Evolutionary conservation across 192 early-diverging fungal species (phyloP), one percentile per base, ranked within the genome.

Genomic region (Physocladia obscura): DNA sequence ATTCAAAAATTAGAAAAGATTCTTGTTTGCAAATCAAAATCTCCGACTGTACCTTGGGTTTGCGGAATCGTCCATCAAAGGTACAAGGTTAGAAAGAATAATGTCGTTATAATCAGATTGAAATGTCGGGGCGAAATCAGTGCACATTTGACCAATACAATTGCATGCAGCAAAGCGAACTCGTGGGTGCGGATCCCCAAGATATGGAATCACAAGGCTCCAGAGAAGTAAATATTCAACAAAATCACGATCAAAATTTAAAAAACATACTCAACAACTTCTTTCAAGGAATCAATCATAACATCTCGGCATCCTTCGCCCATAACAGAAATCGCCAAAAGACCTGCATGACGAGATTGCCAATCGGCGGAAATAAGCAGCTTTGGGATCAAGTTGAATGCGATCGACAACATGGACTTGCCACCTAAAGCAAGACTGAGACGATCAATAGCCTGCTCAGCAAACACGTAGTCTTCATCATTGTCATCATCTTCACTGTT

Each of bases 111-210:
- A 77, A 27, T 74, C 73, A 32, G 63, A 68, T 34, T 81, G 78
- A 49, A 77, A 61, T 3, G 68, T 74, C 5, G 79, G 79, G 1
- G 94, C 88, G 78, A 98, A 99, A 80, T 99, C 98, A 0, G 93
- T 97, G 51, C 91, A 90, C 91, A 99, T 93, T 79, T 99, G 98
- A 15, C 98, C 98, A 21, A 98, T 78, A 62, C 93, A 90, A 79
- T 97, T 97, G 80, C 94, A 97, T 44, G 92, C 91, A 49, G 98
- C 95, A 78, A 95, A 93, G 52, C 95, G 92, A 26, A 99, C 98
- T 59, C 98, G 89, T 31, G 94, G 89, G 73, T 98, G 92, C 4
- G 93, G 84, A 77, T 99, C 95, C 31, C 89, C 79, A 70, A 95
- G 82, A 72, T 84, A 88, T 39, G 91, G 90, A 11, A 90, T 71